A percentile compares a stretch with the other conserved stretches of the same genome.
These are phyloP conservation scores for Podospora conica DNA, from an alignment of 495 filamentous ascomycete species.

Conservation along the genomic window DNA sequence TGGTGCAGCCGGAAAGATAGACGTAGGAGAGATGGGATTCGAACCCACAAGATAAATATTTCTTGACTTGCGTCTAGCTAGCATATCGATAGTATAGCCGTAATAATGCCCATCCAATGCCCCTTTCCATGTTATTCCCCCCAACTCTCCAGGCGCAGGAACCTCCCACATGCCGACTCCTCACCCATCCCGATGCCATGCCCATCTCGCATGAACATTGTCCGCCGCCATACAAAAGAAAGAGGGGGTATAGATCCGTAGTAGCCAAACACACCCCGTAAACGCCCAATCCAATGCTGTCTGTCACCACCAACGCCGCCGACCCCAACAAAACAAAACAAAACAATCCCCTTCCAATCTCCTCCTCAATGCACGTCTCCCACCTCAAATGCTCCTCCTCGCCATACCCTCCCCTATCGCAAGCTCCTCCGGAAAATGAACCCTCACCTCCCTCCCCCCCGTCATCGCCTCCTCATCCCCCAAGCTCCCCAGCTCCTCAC, in stretches of 20 bases:
- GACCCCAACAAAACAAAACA: neutral
- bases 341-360: neutral
- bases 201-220: neutral
- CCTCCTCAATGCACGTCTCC: neutral
- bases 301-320: neutral
- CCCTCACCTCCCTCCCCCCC: slow-evolving; percentile 1
- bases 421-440: neutral
- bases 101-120: neutral
- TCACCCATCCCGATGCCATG: neutral
- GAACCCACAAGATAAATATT: no score
- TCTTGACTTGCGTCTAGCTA: slow-evolving; percentile 9
- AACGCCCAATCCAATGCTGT: neutral
- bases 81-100: neutral
- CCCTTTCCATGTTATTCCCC: neutral
- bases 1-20: no score
- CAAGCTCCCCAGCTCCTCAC: slow-evolving; percentile 4
- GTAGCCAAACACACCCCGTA: neutral
- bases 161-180: neutral
- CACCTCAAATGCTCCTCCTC: slow-evolving; percentile 1
- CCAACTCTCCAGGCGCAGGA: neutral
- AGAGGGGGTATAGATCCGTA: slow-evolving; percentile 4
- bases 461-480: slow-evolving; percentile 3
- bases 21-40: no score
- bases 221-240: neutral
- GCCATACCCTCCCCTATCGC: neutral